These are phyloP conservation scores for Lactarius sanguifluus DNA, from an alignment of 768 basidiomycete genomes.

Conservation along the genomic window DNA sequence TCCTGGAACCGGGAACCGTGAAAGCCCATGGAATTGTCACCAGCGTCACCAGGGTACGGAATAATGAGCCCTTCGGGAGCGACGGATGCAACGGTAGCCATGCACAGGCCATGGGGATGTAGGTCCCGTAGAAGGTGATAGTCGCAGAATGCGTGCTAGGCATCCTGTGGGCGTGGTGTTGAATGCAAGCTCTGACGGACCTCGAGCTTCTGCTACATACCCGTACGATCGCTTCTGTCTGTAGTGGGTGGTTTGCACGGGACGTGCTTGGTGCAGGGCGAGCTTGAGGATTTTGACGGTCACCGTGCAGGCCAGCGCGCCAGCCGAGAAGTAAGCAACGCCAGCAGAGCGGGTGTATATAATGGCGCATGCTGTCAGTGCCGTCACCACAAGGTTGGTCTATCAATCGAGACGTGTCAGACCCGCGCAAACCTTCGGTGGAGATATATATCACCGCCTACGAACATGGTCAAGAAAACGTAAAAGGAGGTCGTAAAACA, in stretches of 20 bases:
- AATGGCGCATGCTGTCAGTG: conserved; percentile 48
- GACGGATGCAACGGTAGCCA: conserved; percentile 60
- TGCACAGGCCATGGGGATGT: conserved; percentile 54
- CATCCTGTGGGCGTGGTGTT: conserved; percentile 52
- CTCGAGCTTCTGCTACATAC: conserved; percentile 41
- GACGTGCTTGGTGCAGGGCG: conserved; percentile 64
- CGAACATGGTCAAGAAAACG: conserved; percentile 27
- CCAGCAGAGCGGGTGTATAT: conserved; percentile 64
- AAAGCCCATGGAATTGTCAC: conserved; percentile 56
- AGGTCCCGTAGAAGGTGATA: conserved; percentile 64
- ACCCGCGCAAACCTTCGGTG: neutral
- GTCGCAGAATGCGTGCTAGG: conserved; percentile 78
- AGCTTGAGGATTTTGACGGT: conserved; percentile 63
- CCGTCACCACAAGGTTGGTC: conserved; percentile 60
- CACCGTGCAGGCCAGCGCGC: conserved; percentile 54
- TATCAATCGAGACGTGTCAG: conserved; percentile 35
- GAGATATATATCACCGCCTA: conserved; percentile 8
- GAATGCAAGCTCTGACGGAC: neutral
- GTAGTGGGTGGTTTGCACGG: conserved; percentile 39
- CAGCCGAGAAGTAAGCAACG: conserved; percentile 56
- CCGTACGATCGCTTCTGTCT: conserved; percentile 61
- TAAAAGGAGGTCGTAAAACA: neutral
- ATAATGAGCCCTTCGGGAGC: conserved; percentile 41
- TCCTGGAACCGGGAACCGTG: conserved; percentile 59
- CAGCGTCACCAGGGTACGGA: conserved; percentile 46